Conservation (phyloP, 2,329 filamentous ascomycete species). For the Phaeosphaeria sp. region DNA sequence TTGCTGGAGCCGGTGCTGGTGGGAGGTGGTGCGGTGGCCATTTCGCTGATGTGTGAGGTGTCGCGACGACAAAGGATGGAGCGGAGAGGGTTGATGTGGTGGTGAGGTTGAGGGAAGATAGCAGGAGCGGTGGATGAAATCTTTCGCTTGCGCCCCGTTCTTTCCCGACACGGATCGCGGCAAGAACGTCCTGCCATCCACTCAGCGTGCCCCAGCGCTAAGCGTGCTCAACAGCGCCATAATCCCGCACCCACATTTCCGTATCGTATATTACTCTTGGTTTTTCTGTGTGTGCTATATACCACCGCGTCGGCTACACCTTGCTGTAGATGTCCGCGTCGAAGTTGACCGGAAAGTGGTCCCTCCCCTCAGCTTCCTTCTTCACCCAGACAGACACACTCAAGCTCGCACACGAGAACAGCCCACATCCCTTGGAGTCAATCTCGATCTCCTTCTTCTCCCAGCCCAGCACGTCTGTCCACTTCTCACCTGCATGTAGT, state of each 20-base stretch:
- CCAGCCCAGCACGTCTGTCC: slow-evolving; percentile 69
- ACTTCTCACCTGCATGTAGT: slow-evolving; percentile 64
- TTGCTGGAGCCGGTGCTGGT: slow-evolving; percentile 59
- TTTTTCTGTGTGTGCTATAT: not conserved
- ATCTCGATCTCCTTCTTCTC: slow-evolving; percentile 64
- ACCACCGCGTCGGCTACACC: slow-evolving; percentile 9
- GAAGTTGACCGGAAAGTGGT: slow-evolving; percentile 44
- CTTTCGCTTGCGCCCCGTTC: slow-evolving; percentile 8
- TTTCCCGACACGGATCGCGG: slow-evolving; percentile 10
- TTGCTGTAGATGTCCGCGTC: slow-evolving; percentile 45
- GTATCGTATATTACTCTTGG: not conserved
- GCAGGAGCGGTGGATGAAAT: slow-evolving; percentile 15
- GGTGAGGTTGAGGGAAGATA: slow-evolving; percentile 24
- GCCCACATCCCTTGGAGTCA: slow-evolving; percentile 64
- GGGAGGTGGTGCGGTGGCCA: slow-evolving; percentile 50
- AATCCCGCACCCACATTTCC: slow-evolving; percentile 13
- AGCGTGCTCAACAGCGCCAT: slow-evolving; percentile 13
- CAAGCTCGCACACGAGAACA: slow-evolving; percentile 57
- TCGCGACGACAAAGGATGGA: slow-evolving; percentile 25
- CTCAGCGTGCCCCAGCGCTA: slow-evolving; percentile 17
- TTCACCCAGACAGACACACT: slow-evolving; percentile 70
- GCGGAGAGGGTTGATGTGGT: slow-evolving; percentile 39
- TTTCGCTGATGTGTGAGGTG: slow-evolving; percentile 25
- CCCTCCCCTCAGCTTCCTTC: slow-evolving; percentile 57
- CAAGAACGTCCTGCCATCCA: slow-evolving; percentile 10